A percentile compares a stretch with the other conserved stretches of the same genome.
phyloP scores from a whole-genome alignment of 352 stramenopile genomes.

The Salisapilia sapeloensis region DNA sequence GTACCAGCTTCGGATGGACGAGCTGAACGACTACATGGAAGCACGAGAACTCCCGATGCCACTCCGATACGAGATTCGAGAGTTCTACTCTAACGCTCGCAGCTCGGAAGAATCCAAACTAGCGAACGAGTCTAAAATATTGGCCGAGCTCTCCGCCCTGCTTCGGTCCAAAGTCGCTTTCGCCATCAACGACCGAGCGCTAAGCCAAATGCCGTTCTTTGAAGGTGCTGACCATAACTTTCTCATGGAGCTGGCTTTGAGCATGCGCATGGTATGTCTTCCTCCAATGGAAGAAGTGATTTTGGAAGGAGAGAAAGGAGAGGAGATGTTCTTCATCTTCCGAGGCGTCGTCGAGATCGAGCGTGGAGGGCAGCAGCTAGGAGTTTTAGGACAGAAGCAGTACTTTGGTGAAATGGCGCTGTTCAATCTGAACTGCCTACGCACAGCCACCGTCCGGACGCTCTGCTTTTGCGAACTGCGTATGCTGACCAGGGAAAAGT shows the following conservation, averaged over 20 bases:
- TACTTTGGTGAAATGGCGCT: slow-evolving; percentile 79
- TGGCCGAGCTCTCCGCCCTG: slow-evolving; percentile 46
- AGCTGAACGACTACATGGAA: slow-evolving; percentile 72
- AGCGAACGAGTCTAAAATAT: slow-evolving; percentile 47
- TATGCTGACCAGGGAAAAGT: slow-evolving; percentile 65
- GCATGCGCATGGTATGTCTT: slow-evolving; percentile 74
- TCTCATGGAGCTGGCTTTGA: slow-evolving; percentile 63
- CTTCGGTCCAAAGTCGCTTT: slow-evolving; percentile 66
- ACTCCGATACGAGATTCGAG: slow-evolving; percentile 57
- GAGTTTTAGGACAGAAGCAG: slow-evolving; percentile 55
- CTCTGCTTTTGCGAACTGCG: slow-evolving; percentile 68
- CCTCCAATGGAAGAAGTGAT: slow-evolving; percentile 63
- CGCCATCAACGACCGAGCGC: slow-evolving; percentile 62
- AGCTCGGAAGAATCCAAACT: slow-evolving; percentile 57
- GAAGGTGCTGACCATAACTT: slow-evolving; percentile 63
- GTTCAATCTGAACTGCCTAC: slow-evolving; percentile 51
- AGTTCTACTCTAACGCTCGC: slow-evolving; percentile 70
- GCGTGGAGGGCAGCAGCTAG: slow-evolving; percentile 33
- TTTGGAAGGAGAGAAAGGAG: slow-evolving; percentile 58
- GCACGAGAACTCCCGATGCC: slow-evolving; percentile 50
- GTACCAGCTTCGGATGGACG: slow-evolving; percentile 63
- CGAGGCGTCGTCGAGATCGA: slow-evolving; percentile 55
- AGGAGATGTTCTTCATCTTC: slow-evolving; percentile 82
- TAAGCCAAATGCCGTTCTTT: slow-evolving; percentile 76
- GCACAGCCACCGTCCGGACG: slow-evolving; percentile 50